These are phyloP conservation scores for Colletotrichum neosansevieriae DNA, from an alignment of 2,329 filamentous ascomycete genomes.

Conservation along the genomic window DNA sequence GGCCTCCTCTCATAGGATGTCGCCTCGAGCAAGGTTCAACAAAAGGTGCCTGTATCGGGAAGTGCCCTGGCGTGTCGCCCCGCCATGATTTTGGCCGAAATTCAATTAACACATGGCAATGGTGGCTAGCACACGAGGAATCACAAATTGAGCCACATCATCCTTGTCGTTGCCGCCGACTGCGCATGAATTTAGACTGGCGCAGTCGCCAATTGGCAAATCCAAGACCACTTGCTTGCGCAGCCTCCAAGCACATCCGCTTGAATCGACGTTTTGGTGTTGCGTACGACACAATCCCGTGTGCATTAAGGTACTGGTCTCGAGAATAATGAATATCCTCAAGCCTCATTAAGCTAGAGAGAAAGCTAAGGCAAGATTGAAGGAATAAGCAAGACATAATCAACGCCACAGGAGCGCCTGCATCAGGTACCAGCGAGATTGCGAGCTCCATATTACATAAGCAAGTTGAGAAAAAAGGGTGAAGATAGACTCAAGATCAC, in stretches of 20 bases:
- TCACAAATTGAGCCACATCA: constrained; percentile 21
- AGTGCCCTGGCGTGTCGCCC: constrained; percentile 33
- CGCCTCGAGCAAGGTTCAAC: constrained; percentile 28
- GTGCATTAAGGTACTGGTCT: neutral
- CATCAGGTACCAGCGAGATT: constrained; percentile 35
- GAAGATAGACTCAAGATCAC: neutral
- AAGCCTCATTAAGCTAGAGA: constrained; percentile 7
- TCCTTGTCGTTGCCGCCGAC: constrained; percentile 22
- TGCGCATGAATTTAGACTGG: constrained; percentile 33
- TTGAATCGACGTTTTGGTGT: too few relatives aligned
- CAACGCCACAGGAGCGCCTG: constrained; percentile 19
- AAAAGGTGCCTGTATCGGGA: constrained; percentile 36
- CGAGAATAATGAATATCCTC: neutral
- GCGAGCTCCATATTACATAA: constrained; percentile 24
- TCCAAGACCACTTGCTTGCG: neutral
- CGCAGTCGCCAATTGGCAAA: neutral
- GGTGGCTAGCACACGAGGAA: neutral
- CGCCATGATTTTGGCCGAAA: constrained; percentile 26
- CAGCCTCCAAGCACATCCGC: neutral
- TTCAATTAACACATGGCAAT: constrained; percentile 31
- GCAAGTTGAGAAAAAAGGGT: neutral
- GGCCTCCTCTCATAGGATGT: constrained; percentile 2
- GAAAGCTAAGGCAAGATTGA: constrained; percentile 7
- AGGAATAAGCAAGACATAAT: constrained; percentile 18
- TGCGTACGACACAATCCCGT: neutral